Conservation (phyloP, 108 stramenopile species). For the Nitzschia inconspicua region DNA sequence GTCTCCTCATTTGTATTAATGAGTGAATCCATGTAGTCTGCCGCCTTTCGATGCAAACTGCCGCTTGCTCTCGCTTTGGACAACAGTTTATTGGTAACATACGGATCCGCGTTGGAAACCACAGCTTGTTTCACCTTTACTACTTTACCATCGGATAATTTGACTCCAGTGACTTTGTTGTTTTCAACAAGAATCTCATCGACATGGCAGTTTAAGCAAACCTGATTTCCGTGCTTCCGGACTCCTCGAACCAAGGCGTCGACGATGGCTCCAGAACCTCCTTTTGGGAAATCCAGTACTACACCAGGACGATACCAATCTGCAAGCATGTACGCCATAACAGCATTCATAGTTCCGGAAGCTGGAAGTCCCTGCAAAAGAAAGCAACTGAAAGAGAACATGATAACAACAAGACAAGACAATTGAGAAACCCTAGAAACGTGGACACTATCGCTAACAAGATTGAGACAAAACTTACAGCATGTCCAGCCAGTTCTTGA, state of each 20-base stretch:
- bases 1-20: slow-evolving; percentile 50
- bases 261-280: slow-evolving; percentile 82
- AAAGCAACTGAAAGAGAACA: slow-evolving; percentile 91
- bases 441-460: not conserved
- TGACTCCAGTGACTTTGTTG: slow-evolving; percentile 75
- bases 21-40: slow-evolving; percentile 48
- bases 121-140: slow-evolving; percentile 79
- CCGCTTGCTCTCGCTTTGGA: slow-evolving; percentile 30
- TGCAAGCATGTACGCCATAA: slow-evolving; percentile 93
- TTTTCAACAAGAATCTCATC: slow-evolving; percentile 82
- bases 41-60: slow-evolving; percentile 38
- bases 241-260: slow-evolving; percentile 89
- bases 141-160: slow-evolving; percentile 55
- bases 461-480: too few relatives aligned
- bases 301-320: slow-evolving; percentile 89
- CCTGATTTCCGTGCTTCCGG: slow-evolving; percentile 54
- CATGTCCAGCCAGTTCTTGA: slow-evolving; percentile 86
- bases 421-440: not conserved
- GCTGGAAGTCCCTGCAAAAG: slow-evolving; percentile 88
- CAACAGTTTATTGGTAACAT: slow-evolving; percentile 68
- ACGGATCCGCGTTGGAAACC: slow-evolving; percentile 87
- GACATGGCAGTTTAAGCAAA: slow-evolving; percentile 66
- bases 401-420: not conserved
- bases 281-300: slow-evolving; percentile 88
- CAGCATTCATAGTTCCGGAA: slow-evolving; percentile 83